These are phyloP conservation scores for Rhododendron simsii DNA, from an alignment of 148 eudicot species.

Conservation along the genomic window DNA sequence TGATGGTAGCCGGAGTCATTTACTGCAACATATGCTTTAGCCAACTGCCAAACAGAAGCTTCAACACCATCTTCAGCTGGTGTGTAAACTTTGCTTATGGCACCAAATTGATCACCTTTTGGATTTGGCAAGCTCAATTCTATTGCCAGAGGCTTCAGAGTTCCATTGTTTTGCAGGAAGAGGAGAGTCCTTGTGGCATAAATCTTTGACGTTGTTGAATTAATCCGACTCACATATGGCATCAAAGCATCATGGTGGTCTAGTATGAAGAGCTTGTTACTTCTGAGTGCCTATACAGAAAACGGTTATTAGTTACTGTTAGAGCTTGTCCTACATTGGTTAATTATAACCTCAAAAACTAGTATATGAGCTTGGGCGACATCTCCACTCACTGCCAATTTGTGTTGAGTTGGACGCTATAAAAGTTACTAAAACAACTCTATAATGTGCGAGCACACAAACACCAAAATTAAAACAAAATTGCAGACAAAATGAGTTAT, in stretches of 20 bases:
- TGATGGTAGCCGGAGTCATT: constrained; percentile 33
- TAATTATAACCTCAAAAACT: background rate
- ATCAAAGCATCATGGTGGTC: constrained; percentile 19
- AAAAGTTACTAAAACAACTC: background rate
- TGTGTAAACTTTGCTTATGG: constrained; percentile 17
- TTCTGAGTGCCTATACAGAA: constrained; percentile 7
- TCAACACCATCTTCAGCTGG: constrained; percentile 20
- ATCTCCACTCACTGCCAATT: background rate
- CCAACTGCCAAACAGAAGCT: constrained; percentile 33
- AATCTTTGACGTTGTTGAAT: constrained; percentile 11
- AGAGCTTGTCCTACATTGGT: background rate
- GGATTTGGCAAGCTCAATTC: constrained; percentile 23
- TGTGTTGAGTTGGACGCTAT: background rate
- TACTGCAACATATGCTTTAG: constrained; percentile 30
- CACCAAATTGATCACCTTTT: constrained; percentile 14
- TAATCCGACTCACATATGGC: constrained; percentile 19
- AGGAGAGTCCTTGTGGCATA: constrained; percentile 21
- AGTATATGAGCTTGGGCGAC: too few species aligned
- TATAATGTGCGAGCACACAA: background rate
- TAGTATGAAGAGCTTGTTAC: constrained; percentile 13
- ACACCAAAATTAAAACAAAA: background rate
- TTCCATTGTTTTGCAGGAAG: constrained; percentile 15
- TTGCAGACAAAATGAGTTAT: background rate
- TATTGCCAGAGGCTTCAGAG: constrained; percentile 18
- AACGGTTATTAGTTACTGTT: background rate